Evolutionary conservation across 1,284 basidiomycete species (phyloP).

Genomic region (Mycena citricolor): DNA sequence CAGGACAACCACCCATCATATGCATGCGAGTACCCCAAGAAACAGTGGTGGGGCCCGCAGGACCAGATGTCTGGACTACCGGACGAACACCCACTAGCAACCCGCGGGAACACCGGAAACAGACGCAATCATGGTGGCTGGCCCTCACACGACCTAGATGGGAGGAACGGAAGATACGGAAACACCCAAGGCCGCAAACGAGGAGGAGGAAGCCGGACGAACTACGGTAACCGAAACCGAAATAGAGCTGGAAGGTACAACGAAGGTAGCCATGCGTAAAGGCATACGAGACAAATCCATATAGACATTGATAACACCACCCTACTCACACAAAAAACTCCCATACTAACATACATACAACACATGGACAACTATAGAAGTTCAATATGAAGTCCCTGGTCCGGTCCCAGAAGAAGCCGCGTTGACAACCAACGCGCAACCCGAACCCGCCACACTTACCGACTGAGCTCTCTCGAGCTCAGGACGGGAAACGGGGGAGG

Average conservation of each 20-base stretch:
- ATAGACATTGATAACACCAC: no score
- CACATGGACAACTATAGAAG: no score
- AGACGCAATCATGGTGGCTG: neutral
- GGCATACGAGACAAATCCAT: neutral
- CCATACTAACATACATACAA: no score
- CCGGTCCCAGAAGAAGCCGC: slow-evolving; percentile 15
- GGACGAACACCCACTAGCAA: slow-evolving; percentile 1
- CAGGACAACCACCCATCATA: slow-evolving; percentile 4
- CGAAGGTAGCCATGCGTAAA: no score
- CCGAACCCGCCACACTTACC: slow-evolving; percentile 15
- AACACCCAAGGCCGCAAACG: neutral
- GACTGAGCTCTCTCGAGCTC: neutral
- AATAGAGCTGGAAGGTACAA: no score
- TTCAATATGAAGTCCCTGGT: neutral
- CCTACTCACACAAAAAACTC: no score
- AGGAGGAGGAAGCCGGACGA: no score
- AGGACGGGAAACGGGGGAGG: slow-evolving; percentile 8
- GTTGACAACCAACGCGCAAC: no score
- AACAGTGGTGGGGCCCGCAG: slow-evolving; percentile 13
- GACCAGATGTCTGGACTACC: slow-evolving; percentile 6
- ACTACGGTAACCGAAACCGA: no score
- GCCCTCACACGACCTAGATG: neutral
- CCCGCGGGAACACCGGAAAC: no score
- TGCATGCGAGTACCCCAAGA: slow-evolving; percentile 1
- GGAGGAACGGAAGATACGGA: neutral